Percentiles rank a stretch among this genome's conserved stretches.
These are phyloP conservation scores for Metarhizium sp. DNA, from an alignment of 2,329 filamentous ascomycete genomes.

Conservation along the genomic window DNA sequence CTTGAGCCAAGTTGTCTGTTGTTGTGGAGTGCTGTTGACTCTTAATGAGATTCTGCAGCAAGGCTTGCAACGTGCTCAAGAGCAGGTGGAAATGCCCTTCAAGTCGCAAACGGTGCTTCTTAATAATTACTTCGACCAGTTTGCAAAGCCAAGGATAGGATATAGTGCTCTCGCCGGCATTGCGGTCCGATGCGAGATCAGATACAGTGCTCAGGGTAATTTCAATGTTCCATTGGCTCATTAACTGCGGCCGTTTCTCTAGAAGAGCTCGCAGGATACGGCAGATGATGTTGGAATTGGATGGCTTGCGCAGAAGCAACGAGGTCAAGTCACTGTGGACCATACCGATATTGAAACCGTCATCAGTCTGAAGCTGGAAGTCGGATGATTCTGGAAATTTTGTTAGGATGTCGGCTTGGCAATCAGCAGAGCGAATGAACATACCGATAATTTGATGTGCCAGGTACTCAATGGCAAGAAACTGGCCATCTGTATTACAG, in stretches of 20 bases:
- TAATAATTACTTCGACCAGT: conserved; percentile 46
- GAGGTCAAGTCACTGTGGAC: conserved; percentile 32
- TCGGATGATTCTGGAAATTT: conserved; percentile 18
- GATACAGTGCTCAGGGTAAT: conserved; percentile 37
- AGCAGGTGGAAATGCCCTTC: conserved; percentile 54
- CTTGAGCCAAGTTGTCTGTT: conserved; percentile 19
- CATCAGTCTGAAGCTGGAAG: conserved; percentile 13
- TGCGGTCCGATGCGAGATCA: conserved; percentile 20
- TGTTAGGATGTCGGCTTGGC: conserved; percentile 8
- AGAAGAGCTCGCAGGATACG: conserved; percentile 36
- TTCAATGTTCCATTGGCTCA: conserved; percentile 52
- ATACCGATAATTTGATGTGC: conserved; percentile 30
- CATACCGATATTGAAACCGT: conserved; percentile 27
- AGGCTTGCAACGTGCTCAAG: conserved; percentile 41
- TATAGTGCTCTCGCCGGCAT: conserved; percentile 18
- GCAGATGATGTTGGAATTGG: conserved; percentile 28
- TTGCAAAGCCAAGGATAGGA: conserved; percentile 40
- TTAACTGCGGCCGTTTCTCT: conserved; percentile 37
- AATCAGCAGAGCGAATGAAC: conserved; percentile 1
- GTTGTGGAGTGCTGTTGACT: conserved; percentile 12
- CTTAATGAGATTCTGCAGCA: conserved; percentile 44
- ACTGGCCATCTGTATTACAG: conserved; percentile 27
- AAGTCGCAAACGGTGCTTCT: conserved; percentile 50
- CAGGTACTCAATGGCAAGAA: conserved; percentile 34
- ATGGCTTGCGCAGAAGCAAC: conserved; percentile 20